phyloP scores from a whole-genome alignment of 192 early-diverging fungal species.

The Mortierella claussenii region DNA sequence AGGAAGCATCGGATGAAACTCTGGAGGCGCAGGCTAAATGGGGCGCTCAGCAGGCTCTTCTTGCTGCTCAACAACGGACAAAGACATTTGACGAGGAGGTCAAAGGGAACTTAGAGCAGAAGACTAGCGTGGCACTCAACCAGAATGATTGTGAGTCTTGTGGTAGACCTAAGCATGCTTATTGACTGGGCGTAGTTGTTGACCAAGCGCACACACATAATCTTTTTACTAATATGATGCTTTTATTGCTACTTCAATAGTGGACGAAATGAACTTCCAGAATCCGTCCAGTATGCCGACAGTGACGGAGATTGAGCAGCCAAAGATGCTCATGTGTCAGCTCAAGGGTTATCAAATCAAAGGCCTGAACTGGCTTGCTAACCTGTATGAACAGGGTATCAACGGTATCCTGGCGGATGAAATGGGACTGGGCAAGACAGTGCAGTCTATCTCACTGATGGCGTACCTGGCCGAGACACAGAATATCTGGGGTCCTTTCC shows the following conservation, averaged over 20 bases:
- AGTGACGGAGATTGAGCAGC: conserved; percentile 80
- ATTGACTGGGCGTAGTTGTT: too few species aligned
- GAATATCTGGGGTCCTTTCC: conserved; percentile 91
- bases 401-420: conserved; percentile 92
- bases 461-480: conserved; percentile 87
- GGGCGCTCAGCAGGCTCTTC: conserved; percentile 82
- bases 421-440: conserved; percentile 89
- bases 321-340: conserved; percentile 87
- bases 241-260: conserved; percentile 22
- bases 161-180: too few species aligned
- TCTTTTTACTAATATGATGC: not conserved
- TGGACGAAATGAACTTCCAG: conserved; percentile 90
- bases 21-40: conserved; percentile 75
- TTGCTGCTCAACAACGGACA: conserved; percentile 72
- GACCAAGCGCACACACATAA: too few species aligned
- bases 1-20: conserved; percentile 72
- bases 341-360: conserved; percentile 86
- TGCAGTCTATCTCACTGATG: conserved; percentile 91
- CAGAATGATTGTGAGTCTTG: conserved; percentile 60
- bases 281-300: conserved; percentile 80
- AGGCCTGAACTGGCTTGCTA: conserved; percentile 87
- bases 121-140: conserved; percentile 50
- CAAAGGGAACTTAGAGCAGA: conserved; percentile 49
- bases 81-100: conserved; percentile 74
- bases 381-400: conserved; percentile 88